phyloP scores from a whole-genome alignment of 202 grass and related monocot species.

The Panicum hallii region DNA sequence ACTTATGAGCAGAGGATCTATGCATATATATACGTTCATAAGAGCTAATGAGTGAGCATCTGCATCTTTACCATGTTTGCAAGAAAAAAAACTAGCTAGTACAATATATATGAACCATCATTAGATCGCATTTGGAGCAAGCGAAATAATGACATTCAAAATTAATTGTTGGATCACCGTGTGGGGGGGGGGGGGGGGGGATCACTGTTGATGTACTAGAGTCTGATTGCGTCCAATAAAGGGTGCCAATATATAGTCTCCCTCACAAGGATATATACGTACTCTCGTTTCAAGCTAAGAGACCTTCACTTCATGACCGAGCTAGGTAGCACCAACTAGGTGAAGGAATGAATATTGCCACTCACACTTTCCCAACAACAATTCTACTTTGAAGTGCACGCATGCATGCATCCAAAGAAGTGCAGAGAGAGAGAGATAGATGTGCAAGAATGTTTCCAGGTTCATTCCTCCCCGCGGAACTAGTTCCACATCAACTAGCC shows the following conservation, averaged over 20 bases:
- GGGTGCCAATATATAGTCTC: not conserved
- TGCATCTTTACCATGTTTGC: too few relatives aligned
- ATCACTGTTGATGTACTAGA: too few relatives aligned
- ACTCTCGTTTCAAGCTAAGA: not conserved
- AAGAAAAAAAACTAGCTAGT: too few relatives aligned
- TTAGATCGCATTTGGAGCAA: not conserved
- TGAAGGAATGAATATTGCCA: constrained; percentile 13
- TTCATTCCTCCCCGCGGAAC: constrained; percentile 40
- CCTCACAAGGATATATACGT: not conserved
- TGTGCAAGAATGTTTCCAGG: constrained; percentile 44
- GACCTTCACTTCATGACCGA: not conserved
- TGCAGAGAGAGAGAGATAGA: constrained; percentile 7
- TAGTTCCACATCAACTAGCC: constrained; percentile 38
- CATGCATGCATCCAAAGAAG: not conserved
- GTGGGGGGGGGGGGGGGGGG: too few relatives aligned
- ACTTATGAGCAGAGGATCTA: too few relatives aligned
- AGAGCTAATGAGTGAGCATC: too few relatives aligned
- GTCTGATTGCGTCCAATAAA: not conserved
- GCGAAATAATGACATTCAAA: not conserved
- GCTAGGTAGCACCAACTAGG: not conserved
- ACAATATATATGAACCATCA: not conserved
- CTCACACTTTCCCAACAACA: constrained; percentile 38
- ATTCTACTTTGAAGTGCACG: not conserved
- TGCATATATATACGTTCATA: too few relatives aligned
- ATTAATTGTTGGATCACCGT: too few relatives aligned